Evolutionary conservation across 495 filamentous ascomycete genomes (phyloP), one percentile per base, ranked within the genome.

Genomic region (Penicillium dipodomyicola): DNA sequence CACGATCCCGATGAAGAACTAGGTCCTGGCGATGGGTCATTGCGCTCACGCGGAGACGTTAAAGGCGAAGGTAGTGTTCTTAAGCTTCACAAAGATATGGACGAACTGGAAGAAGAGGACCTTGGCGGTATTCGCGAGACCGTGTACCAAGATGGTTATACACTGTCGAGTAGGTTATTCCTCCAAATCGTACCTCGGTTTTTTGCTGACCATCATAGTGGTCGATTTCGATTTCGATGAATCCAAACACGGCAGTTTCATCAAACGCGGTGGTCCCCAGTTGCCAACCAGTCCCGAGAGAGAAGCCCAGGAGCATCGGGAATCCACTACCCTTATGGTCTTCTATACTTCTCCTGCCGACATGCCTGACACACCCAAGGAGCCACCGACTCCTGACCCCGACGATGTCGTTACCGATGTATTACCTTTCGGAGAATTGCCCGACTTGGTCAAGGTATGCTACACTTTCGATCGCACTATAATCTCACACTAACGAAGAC

Each of bases 1-100:
- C 88, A 91, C 55, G 85, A 93, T 54, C 88, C 86, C 3, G 88
- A 91, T 22, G 90, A 95, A 67, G 88, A 94, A 53, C 75, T 86
- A 56, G 86, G 85, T n/a, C 86, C 85, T 9, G 80, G 84, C 25
- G 79, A 81, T 57, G 85, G 80, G 50, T 81, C 85, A 71, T 71
- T 84, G 33, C 81, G 85, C 37, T 87, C 92, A 71, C 82, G 81
- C 2, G 81, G 82, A 37, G 89, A 92, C 59, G 83, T 87, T 47
- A 84, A 84, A 29, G 82, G 81, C 19, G 92, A 96, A 73, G 90
- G 91, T 30, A 87, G 87, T 58, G 87, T 89, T 67, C 82, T 94
- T 61, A 94, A 91, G 68, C 81, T 88, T 52, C 86, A 86, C 60
- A 79, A 76, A 62, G 82, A 85, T 49, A 65, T 82, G 63, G 81